phyloP scores from a whole-genome alignment of 2,329 filamentous ascomycete genomes.

The Salinomyces thailandicus region DNA sequence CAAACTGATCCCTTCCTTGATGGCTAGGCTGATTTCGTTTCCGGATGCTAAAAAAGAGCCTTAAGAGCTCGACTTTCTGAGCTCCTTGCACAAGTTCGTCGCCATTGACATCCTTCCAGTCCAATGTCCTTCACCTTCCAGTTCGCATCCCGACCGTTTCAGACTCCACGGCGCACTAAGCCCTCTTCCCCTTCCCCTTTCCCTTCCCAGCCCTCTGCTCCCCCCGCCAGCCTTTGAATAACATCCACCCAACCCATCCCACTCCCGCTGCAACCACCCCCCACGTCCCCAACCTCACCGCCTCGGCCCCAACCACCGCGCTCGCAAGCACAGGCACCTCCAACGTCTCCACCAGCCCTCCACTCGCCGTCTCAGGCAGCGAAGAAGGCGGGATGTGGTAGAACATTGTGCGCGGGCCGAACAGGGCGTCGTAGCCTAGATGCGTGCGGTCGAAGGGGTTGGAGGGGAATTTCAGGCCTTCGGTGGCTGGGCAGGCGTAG shows the following conservation, averaged over 20 bases:
- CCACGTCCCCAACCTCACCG: constrained; percentile 35
- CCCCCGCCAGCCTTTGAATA: constrained; percentile 13
- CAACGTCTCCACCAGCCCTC: constrained; percentile 23
- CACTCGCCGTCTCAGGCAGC: not conserved
- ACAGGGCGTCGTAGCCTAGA: constrained; percentile 76
- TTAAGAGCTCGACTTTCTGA: no score
- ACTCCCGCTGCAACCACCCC: constrained; percentile 35
- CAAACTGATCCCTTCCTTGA: no score
- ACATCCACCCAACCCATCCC: constrained; percentile 34
- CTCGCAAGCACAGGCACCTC: constrained; percentile 35
- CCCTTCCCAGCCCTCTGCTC: constrained; percentile 3
- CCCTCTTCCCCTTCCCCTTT: constrained; percentile 2
- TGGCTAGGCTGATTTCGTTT: no score
- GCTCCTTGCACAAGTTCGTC: no score
- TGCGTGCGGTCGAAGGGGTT: constrained; percentile 81
- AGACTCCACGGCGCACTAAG: no score
- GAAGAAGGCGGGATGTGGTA: constrained; percentile 51
- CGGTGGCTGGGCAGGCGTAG: constrained; percentile 70
- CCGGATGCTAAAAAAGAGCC: no score
- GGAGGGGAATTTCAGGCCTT: constrained; percentile 53
- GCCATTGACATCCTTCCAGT: no score
- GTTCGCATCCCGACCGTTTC: no score
- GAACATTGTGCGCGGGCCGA: constrained; percentile 66
- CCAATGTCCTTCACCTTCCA: no score
- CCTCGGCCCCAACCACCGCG: constrained; percentile 24